Base-by-base conservation (phyloP, 345 rosid species). In the Acer yangbiense region DNA sequence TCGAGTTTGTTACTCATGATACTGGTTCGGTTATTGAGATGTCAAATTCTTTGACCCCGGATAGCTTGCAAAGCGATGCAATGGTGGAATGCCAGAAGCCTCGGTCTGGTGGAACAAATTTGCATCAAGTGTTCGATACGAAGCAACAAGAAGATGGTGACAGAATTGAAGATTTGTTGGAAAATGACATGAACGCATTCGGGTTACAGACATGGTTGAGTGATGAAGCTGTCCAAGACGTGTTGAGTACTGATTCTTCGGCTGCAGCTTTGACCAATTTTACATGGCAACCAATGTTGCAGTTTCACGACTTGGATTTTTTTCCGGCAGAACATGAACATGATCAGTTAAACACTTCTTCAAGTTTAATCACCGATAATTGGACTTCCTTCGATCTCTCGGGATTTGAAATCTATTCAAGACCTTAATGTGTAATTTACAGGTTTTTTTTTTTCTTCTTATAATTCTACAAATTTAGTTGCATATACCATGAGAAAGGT, bases 311-410 rank as follows among this genome's bases (percentile, higher is more conserved):
- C 60, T 69, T 75, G 71, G 71, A 80, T 74, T 74, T 82, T 60
- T 77, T 82, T 76, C 73, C 74, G 10, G 20, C 46, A n/a, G 63
- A 58, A 18, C 23, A 18, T 57, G 81, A 41, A 41, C 9, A 82
- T 81, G 88, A 81, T 74, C 90, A 84, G 52, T 76, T 80, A 16
- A 83, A 75, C 68, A 72, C 80, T 81, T 77, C 87, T 11, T 82
- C 82, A 43, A 86, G 87, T 79, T 72, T 80, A 72, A 78, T 78
- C 63, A 79, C 55, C 41, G 90, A 87, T 63, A 84, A 83, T 71
- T 90, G 93, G 92, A 78, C 78, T 74, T 86, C 88, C 66, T 85
- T 86, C 20, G 95, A 94, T 85, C 85, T 88, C 61, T 78, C 90
- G 0, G 88, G 81, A 39, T 87, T 86, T 65, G 89, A 88, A 79